Percentiles rank a stretch among this genome's conserved stretches.
phyloP scores from a whole-genome alignment of 148 eudicot species.

The Cornus suecica region DNA sequence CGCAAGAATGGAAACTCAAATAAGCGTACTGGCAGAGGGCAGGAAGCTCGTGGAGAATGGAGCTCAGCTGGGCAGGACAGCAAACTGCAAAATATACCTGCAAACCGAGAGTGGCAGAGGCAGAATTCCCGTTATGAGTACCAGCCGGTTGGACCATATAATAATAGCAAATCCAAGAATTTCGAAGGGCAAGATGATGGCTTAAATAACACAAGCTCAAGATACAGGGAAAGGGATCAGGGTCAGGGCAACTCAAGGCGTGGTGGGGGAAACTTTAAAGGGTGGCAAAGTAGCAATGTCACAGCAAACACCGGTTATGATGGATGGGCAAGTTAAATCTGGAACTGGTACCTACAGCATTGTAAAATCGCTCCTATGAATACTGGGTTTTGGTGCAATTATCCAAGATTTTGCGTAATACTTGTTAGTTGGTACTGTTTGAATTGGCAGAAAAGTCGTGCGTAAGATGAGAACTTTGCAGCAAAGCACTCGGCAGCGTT shows the following conservation, averaged over 20 bases:
- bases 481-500: slow-evolving; percentile 7
- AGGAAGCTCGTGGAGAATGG: slow-evolving; percentile 61
- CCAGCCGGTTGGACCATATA: slow-evolving; percentile 69
- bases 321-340: slow-evolving; percentile 14
- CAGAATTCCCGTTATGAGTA: slow-evolving; percentile 68
- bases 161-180: slow-evolving; percentile 36
- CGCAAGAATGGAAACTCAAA: slow-evolving; percentile 43
- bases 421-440: slow-evolving; percentile 1
- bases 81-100: slow-evolving; percentile 40
- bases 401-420: slow-evolving; percentile 22
- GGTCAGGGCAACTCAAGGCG: slow-evolving; percentile 57
- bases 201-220: slow-evolving; percentile 33
- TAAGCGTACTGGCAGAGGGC: slow-evolving; percentile 40
- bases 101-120: slow-evolving; percentile 55
- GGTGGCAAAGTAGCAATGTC: slow-evolving; percentile 33
- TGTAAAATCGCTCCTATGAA: background rate
- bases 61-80: slow-evolving; percentile 37
- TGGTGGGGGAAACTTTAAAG: slow-evolving; percentile 51
- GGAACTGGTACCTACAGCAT: background rate
- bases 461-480: slow-evolving; percentile 12
- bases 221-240: slow-evolving; percentile 61
- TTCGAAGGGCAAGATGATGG: slow-evolving; percentile 41
- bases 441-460: background rate
- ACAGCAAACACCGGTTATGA: slow-evolving; percentile 32
- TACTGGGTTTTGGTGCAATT: slow-evolving; percentile 9